These are phyloP conservation scores for Apophysomyces elegans DNA, from an alignment of 371 early-diverging fungal genomes.

Conservation along the genomic window DNA sequence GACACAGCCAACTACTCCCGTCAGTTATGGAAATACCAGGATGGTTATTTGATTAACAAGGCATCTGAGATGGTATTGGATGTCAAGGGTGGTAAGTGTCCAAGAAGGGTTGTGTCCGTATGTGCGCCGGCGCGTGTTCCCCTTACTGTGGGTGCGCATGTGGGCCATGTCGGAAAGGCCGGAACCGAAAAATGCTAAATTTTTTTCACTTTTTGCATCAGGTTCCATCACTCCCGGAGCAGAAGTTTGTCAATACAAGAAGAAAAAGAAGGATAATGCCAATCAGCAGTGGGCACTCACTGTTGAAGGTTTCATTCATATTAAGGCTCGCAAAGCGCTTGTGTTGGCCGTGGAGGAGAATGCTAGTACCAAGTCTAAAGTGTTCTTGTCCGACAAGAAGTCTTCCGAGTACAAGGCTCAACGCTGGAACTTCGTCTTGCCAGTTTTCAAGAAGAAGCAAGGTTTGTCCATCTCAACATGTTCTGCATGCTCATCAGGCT, in stretches of 20 bases:
- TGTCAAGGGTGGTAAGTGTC: constrained; percentile 55
- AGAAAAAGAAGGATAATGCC: constrained; percentile 35
- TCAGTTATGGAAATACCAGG: constrained; percentile 61
- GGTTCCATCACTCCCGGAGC: constrained; percentile 38
- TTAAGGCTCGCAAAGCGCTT: constrained; percentile 28
- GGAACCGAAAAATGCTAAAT: too few relatives aligned
- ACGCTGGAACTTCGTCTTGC: constrained; percentile 54
- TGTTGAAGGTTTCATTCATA: constrained; percentile 40
- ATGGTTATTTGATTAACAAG: constrained; percentile 60
- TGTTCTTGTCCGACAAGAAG: constrained; percentile 34
- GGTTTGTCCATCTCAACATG: constrained; percentile 19
- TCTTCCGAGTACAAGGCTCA: constrained; percentile 41
- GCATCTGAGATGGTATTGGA: constrained; percentile 62
- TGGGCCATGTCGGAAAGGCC: too few relatives aligned
- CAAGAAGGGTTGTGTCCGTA: too few relatives aligned
- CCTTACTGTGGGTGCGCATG: too few relatives aligned
- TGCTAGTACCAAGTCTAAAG: constrained; percentile 23
- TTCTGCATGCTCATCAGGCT: neutral
- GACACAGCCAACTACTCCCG: constrained; percentile 54
- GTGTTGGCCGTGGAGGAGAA: constrained; percentile 42
- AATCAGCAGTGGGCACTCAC: constrained; percentile 51
- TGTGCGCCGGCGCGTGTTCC: too few relatives aligned
- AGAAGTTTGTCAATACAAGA: constrained; percentile 43
- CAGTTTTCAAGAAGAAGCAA: constrained; percentile 52
- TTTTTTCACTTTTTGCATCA: constrained; percentile 8